Percentiles rank a stretch among this genome's conserved stretches.
phyloP scores from a whole-genome alignment of 495 filamentous ascomycete genomes.

The Opeltia flavorubescens region DNA sequence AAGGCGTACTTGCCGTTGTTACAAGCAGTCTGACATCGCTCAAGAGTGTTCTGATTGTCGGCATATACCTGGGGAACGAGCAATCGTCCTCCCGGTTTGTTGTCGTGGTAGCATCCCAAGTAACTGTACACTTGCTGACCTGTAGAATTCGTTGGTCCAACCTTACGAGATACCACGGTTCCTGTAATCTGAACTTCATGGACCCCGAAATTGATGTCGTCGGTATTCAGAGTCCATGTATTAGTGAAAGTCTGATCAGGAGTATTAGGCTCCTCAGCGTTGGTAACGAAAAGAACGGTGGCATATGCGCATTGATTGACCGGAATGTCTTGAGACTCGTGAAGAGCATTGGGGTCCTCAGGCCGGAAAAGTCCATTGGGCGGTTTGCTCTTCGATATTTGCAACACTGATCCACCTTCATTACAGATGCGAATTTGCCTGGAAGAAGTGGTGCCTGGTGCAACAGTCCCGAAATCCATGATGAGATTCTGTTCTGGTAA shows the following conservation, averaged over 20 bases:
- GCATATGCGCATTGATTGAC: constrained; percentile 18
- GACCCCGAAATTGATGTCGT: constrained; percentile 25
- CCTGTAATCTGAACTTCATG: constrained; percentile 22
- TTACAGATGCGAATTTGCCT: constrained; percentile 21
- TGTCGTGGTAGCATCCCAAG: constrained; percentile 23
- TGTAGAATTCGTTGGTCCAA: constrained; percentile 19
- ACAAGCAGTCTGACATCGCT: constrained; percentile 27
- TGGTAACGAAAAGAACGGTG: constrained; percentile 17
- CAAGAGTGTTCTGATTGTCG: constrained; percentile 20
- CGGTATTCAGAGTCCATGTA: constrained; percentile 28
- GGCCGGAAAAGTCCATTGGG: constrained; percentile 14
- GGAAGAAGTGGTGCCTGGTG: constrained; percentile 10
- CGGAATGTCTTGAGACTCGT: constrained; percentile 16
- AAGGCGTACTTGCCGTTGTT: constrained; percentile 23
- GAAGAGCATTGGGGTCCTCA: constrained; percentile 14
- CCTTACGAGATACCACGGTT: constrained; percentile 13
- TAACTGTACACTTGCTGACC: constrained; percentile 17
- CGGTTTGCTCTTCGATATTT: constrained; percentile 21
- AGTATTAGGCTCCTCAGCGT: constrained; percentile 13
- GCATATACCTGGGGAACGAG: constrained; percentile 18
- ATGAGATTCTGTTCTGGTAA: constrained; percentile 10
- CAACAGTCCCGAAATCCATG: constrained; percentile 20
- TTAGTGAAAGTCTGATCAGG: constrained; percentile 7
- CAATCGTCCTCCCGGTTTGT: constrained; percentile 15
- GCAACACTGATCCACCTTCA: constrained; percentile 18